phyloP scores from a whole-genome alignment of 495 filamentous ascomycete species.

The Neurospora terricola region DNA sequence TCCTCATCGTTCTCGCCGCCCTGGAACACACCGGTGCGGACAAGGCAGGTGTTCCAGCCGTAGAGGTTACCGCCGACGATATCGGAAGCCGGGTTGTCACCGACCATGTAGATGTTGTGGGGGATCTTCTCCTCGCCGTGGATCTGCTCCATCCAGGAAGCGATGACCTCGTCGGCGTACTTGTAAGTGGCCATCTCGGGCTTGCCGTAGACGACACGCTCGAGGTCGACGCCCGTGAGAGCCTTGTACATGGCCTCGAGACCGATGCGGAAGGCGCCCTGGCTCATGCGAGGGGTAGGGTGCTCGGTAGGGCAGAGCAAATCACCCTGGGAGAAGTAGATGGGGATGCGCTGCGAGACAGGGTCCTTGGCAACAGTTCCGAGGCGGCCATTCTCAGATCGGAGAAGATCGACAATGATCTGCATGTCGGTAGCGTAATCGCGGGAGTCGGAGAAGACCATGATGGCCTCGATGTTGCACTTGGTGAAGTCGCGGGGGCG shows the following conservation, averaged over 20 bases:
- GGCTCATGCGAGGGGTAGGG: constrained; percentile 61
- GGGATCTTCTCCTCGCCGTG: constrained; percentile 63
- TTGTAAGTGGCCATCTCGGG: constrained; percentile 72
- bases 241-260: constrained; percentile 74
- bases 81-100: constrained; percentile 71
- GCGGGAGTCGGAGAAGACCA: constrained; percentile 73
- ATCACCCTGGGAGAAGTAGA: constrained; percentile 69
- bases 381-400: constrained; percentile 60
- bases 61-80: constrained; percentile 75
- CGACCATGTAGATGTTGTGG: constrained; percentile 71
- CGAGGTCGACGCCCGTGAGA: constrained; percentile 60
- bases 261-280: constrained; percentile 66
- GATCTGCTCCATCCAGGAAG: constrained; percentile 65
- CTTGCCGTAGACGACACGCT: constrained; percentile 80
- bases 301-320: constrained; percentile 69
- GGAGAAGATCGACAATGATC: constrained; percentile 76
- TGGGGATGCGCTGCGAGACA: constrained; percentile 57
- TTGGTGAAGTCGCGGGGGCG: constrained; percentile 53
- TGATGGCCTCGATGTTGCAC: constrained; percentile 70
- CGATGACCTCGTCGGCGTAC: constrained; percentile 68
- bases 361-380: constrained; percentile 57
- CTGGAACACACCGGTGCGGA: constrained; percentile 49
- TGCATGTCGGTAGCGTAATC: constrained; percentile 80
- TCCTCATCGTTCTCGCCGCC: constrained; percentile 77
- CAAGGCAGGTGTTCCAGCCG: constrained; percentile 77